Evolutionary conservation across 169 alveolate species (phyloP).

Genomic region (Plasmodium vinckei): DNA sequence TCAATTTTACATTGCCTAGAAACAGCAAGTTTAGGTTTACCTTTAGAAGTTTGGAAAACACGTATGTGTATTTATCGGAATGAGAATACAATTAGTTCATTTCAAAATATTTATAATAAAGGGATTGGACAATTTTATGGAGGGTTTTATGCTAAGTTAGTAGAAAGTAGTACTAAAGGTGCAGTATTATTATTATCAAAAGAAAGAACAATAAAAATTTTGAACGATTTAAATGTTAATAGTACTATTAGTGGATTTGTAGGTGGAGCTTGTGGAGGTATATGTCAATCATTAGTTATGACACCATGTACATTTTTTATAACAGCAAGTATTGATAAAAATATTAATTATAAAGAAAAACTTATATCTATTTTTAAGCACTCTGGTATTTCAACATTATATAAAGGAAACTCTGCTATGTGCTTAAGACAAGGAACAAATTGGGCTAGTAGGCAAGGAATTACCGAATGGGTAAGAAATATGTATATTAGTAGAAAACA

Average conservation of each 20-base stretch:
- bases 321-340: constrained; percentile 82
- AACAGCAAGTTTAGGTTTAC: constrained; percentile 87
- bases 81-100: constrained; percentile 80
- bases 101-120: constrained; percentile 63
- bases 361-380: constrained; percentile 25
- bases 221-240: constrained; percentile 39
- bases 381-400: constrained; percentile 81
- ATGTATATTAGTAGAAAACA: constrained; percentile 31
- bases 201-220: constrained; percentile 63
- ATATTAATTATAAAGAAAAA: constrained; percentile 67
- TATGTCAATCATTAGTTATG: constrained; percentile 83
- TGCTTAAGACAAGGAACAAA: constrained; percentile 86
- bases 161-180: constrained; percentile 84
- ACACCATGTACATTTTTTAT: constrained; percentile 86
- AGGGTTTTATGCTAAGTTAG: constrained; percentile 80
- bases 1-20: constrained; percentile 83
- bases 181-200: constrained; percentile 82
- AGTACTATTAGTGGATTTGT: constrained; percentile 79
- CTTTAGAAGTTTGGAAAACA: constrained; percentile 87
- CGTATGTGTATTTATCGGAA: constrained; percentile 85
- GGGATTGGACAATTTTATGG: constrained; percentile 84
- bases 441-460: constrained; percentile 88
- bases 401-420: constrained; percentile 85
- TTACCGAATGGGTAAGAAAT: constrained; percentile 81
- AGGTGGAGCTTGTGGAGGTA: constrained; percentile 87